Conservation (phyloP, 176 grass and related monocot species). For the Phyllostachys edulis region DNA sequence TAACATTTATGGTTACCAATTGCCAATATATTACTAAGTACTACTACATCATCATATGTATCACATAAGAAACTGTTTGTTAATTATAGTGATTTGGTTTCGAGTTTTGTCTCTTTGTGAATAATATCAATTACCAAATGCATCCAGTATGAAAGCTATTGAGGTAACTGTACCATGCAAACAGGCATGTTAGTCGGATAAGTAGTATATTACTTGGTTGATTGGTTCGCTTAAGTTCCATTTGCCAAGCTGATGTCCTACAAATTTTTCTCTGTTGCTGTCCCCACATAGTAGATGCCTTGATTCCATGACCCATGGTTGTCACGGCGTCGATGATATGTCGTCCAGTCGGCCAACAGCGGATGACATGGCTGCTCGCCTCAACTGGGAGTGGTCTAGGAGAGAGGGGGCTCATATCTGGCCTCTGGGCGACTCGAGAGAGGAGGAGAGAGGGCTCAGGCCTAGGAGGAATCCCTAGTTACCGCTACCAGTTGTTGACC, state of each 20-base stretch:
- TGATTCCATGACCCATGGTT: not conserved
- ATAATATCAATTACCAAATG: slow-evolving; percentile 8
- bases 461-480: too few relatives aligned
- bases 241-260: not conserved
- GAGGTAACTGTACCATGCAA: slow-evolving; percentile 9
- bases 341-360: too few relatives aligned
- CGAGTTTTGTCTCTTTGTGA: not conserved
- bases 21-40: not conserved
- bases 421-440: too few relatives aligned
- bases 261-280: not conserved
- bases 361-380: too few relatives aligned
- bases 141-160: not conserved
- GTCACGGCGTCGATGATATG: too few relatives aligned
- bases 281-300: not conserved
- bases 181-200: not conserved
- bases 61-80: slow-evolving; percentile 24
- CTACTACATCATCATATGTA: not conserved
- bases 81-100: not conserved
- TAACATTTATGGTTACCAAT: not conserved
- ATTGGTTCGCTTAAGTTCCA: not conserved
- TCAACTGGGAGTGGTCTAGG: too few relatives aligned
- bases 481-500: too few relatives aligned
- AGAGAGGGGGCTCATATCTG: not conserved
- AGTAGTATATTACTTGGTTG: not conserved
- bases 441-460: not conserved